These are phyloP conservation scores for Heterobasidion occidentale DNA, from an alignment of 1,284 basidiomycete genomes.

Conservation along the genomic window DNA sequence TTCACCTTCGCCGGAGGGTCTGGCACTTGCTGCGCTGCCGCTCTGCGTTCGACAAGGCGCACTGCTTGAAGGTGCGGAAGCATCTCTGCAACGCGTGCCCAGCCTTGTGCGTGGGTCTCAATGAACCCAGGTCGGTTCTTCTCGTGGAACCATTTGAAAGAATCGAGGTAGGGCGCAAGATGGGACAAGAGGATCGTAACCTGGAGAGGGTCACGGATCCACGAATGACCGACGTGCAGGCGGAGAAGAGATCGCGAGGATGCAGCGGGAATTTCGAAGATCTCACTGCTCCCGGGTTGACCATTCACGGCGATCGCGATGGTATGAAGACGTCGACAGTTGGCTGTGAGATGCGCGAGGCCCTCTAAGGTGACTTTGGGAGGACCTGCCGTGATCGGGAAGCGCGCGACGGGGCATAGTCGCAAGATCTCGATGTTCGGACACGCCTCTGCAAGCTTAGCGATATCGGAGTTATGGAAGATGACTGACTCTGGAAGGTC, in stretches of 20 bases:
- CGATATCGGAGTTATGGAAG: conserved; percentile 52
- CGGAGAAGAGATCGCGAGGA: conserved; percentile 59
- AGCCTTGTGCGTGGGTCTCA: conserved; percentile 55
- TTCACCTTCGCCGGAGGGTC: conserved; percentile 20
- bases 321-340: conserved; percentile 54
- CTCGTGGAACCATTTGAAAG: conserved; percentile 65
- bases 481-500: conserved; percentile 68
- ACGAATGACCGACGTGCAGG: conserved; percentile 67
- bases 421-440: conserved; percentile 59
- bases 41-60: conserved; percentile 49
- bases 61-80: conserved; percentile 63
- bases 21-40: conserved; percentile 24
- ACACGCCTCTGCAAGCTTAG: conserved; percentile 47
- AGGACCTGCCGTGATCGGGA: conserved; percentile 40
- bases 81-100: conserved; percentile 60
- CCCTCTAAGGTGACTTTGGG: conserved; percentile 52
- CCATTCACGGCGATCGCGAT: conserved; percentile 60
- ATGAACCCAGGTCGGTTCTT: conserved; percentile 62
- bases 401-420: conserved; percentile 59
- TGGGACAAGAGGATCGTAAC: conserved; percentile 66
- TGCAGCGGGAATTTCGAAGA: conserved; percentile 33
- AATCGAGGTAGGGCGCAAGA: conserved; percentile 60
- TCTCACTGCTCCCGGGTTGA: conserved; percentile 27
- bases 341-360: conserved; percentile 46
- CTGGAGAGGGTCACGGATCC: conserved; percentile 57